Evolutionary conservation across 495 filamentous ascomycete genomes (phyloP), one percentile per base, ranked within the genome.

Genomic region (Penicillium steckii): DNA sequence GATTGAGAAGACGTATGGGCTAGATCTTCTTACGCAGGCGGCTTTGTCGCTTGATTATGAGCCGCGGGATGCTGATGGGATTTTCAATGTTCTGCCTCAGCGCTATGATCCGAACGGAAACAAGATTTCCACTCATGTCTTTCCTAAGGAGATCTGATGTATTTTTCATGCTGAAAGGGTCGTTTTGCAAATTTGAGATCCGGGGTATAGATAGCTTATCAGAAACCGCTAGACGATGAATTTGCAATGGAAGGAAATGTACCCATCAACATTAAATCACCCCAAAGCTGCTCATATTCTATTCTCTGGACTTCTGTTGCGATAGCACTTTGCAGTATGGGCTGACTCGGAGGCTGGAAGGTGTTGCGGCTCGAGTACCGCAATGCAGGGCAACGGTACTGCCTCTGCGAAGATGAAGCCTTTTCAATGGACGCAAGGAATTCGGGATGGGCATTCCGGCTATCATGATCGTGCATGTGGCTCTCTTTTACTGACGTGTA

Each of bases 1-100:
- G 68, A 38, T 71, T 8, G 59, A 62, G 35, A 48, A 67, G 50
- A 64, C 49, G 5, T 69, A 50, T 56, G 68, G 62, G 0, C 35
- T 57, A 17, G 29, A 53, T 7, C 3, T 65, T 12, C 57, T 60
- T 13, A 40, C 22, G 9, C 22, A 55, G 30, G 57, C 47, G 4
- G 32, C 59, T 3, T 32, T 42, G 22, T 33, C 51, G 8, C 46
- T 71, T 32, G 60, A 49, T 23, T 57, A 53, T 23, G 62, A 61
- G 22, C 56, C 56, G 1, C 46, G 52, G 3, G 56, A 50, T 22
- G 41, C 18, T 8, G 55, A 57, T 23, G 55, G 55, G 18, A 1
- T 57, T 13, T 58, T 50, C 19, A 53, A 50, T 41, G 55, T 58
- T 4, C 44, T 58, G 15, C 50, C 55, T 8, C 55, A 53, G 40